Base-by-base conservation (phyloP, 495 filamentous ascomycete genomes). In the Pyrenopolyporus hunteri region DNA sequence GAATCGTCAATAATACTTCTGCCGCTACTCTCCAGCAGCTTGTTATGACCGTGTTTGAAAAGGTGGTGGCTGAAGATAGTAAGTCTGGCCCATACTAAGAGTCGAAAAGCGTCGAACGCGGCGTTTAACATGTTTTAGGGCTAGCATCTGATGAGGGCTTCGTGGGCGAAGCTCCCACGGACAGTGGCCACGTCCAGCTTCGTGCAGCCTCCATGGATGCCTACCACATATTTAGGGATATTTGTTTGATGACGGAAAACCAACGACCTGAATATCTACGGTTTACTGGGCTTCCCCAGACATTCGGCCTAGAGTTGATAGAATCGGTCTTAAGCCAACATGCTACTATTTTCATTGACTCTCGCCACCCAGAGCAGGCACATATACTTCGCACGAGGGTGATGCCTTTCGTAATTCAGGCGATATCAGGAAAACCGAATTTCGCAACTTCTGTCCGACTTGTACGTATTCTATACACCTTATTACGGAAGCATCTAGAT, bases 21-120 rank as follows among this genome's bases (percentile, higher is more conserved):
- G 91, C 93, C 22, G 94, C 94, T 39, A 96, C 95, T 2, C 77
- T 98, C 47, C 94, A 96, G 72, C 94, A 98, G 74, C 85, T 98
- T 14, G 88, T 98, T 4, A 90, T 91, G 43, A 88, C 89, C 4
- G 89, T 93, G 1, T 98, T 96, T 75, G 95, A 98, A 72, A 92
- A 93, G 72, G 90, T 97, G 1, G 83, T 85, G 0, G 73, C 76
- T 39, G 92, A 97, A 78, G 91, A 97, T 71, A 85, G 88, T 87
- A 75, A 66, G 79, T 69, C 6, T 2, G 16, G 22, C 10, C 23
- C 36, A 3, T 6, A 70, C 13, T 6, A 45, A 61, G 7, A 13
- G 59, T 9, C 11, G 1, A 20, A 42, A 7, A 3, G n/a, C n/a
- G 10, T 42, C 23, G 23, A 22, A 10, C 23, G 10, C 14, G 6